These are phyloP conservation scores for Coccinonectria pachysandricola DNA, from an alignment of 2,329 filamentous ascomycete genomes.

Conservation along the genomic window DNA sequence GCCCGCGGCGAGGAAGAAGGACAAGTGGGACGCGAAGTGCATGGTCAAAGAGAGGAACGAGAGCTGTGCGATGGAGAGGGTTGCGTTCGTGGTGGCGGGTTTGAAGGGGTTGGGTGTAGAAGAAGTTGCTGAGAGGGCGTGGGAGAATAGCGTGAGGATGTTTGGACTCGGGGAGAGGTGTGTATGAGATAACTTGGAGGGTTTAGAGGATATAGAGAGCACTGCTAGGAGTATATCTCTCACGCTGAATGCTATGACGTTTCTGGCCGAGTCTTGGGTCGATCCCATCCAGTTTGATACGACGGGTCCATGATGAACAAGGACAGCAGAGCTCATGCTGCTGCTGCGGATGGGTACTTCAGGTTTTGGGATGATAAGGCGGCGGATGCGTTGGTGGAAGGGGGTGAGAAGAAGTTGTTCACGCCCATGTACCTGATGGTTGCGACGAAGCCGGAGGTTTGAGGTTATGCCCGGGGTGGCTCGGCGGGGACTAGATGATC, in stretches of 20 bases:
- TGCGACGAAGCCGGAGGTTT: constrained; percentile 58
- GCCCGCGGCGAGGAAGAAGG: constrained; percentile 35
- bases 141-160: constrained; percentile 26
- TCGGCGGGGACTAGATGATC: no score
- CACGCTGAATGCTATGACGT: no score
- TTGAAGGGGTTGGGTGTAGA: constrained; percentile 32
- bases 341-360: constrained; percentile 76
- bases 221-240: no score
- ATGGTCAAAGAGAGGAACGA: constrained; percentile 44
- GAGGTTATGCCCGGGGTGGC: no score
- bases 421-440: constrained; percentile 96
- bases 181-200: no score
- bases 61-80: constrained; percentile 36
- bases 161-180: constrained; percentile 17
- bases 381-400: constrained; percentile 66
- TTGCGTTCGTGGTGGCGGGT: constrained; percentile 37
- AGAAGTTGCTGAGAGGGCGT: constrained; percentile 30
- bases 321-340: constrained; percentile 58
- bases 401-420: constrained; percentile 75
- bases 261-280: no score
- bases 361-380: constrained; percentile 83
- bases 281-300: no score
- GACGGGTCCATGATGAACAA: constrained; percentile 72
- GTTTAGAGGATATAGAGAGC: no score
- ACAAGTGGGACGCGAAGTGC: constrained; percentile 33